Evolutionary conservation across 1,284 basidiomycete species (phyloP).

Genomic region (Wolfiporia cocos): DNA sequence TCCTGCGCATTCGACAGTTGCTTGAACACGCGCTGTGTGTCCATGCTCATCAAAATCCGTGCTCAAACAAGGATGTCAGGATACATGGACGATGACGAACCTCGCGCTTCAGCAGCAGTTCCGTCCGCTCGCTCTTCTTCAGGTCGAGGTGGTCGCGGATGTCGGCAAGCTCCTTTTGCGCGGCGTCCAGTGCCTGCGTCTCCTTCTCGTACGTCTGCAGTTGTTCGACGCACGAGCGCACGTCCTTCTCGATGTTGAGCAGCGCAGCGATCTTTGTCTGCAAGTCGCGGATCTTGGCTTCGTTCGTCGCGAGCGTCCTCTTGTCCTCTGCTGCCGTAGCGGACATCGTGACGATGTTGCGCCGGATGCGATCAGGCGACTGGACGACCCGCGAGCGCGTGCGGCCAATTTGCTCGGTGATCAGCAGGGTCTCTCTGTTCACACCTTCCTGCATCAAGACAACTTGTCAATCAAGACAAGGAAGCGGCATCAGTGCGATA

Average conservation of each 20-base stretch:
- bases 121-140: constrained; percentile 66
- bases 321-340: constrained; percentile 55
- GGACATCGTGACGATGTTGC: constrained; percentile 71
- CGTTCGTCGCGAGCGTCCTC: constrained; percentile 51
- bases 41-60: background rate
- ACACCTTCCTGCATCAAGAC: constrained; percentile 43
- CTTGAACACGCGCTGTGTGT: constrained; percentile 59
- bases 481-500: background rate
- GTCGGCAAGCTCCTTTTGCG: constrained; percentile 58
- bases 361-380: constrained; percentile 80
- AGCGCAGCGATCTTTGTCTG: constrained; percentile 68
- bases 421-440: constrained; percentile 47
- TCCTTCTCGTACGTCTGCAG: constrained; percentile 71
- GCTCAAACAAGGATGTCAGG: constrained; percentile 2
- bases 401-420: constrained; percentile 53
- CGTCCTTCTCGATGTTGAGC: constrained; percentile 71
- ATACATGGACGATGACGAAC: constrained; percentile 29
- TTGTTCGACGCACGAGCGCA: constrained; percentile 62
- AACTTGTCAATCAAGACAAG: background rate
- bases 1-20: constrained; percentile 74
- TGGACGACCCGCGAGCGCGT: constrained; percentile 75
- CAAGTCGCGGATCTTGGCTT: constrained; percentile 70
- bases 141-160: constrained; percentile 62
- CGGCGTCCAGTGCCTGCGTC: constrained; percentile 49
- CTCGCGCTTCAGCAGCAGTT: constrained; percentile 61